These are phyloP conservation scores for Dioscorea cayenensis DNA, from an alignment of 116 monocot species.

Conservation along the genomic window DNA sequence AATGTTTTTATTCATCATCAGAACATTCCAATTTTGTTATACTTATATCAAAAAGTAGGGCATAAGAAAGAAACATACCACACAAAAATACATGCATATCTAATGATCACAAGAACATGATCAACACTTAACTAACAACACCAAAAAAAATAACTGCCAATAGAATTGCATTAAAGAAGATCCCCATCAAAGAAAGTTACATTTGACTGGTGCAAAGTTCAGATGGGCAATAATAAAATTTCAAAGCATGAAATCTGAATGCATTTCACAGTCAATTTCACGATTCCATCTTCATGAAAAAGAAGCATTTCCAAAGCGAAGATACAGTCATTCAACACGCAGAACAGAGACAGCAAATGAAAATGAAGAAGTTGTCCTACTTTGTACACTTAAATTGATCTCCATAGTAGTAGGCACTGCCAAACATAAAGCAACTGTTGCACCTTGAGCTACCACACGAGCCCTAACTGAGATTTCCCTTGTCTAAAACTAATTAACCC, in stretches of 20 bases:
- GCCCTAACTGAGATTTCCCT: constrained; percentile 89
- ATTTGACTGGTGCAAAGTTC: background rate
- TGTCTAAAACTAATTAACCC: constrained; percentile 85
- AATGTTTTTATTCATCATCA: too few species aligned
- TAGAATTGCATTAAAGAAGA: background rate
- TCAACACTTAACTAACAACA: too few species aligned
- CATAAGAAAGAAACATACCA: too few species aligned
- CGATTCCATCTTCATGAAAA: too few species aligned
- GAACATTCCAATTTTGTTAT: too few species aligned
- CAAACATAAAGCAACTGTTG: constrained; percentile 94
- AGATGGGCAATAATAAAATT: background rate
- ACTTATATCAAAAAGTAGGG: too few species aligned
- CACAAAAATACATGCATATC: too few species aligned
- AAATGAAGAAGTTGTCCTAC: background rate
- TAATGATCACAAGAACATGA: too few species aligned
- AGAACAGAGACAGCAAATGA: background rate
- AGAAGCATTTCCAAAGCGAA: too few species aligned
- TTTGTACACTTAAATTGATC: constrained; percentile 21
- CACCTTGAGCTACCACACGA: constrained; percentile 86
- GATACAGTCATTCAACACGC: background rate
- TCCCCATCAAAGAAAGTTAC: background rate
- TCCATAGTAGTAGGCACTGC: constrained; percentile 89
- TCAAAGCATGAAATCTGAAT: background rate
- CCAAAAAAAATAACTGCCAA: too few species aligned
- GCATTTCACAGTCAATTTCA: too few species aligned